Conservation (phyloP, 441 rosid genomes). For the Gossypium lobatum region DNA sequence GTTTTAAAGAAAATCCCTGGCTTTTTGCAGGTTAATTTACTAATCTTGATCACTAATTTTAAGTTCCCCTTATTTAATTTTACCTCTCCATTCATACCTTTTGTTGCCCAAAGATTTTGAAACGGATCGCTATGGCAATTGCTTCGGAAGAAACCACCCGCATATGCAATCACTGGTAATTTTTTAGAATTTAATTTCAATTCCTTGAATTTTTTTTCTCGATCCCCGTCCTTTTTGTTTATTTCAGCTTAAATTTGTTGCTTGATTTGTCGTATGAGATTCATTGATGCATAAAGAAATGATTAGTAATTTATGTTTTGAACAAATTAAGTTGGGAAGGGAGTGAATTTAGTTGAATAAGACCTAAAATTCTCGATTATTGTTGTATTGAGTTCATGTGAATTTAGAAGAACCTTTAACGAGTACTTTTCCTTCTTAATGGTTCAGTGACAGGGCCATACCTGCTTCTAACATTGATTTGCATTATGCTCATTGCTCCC, state of each 20-base stretch:
- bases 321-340: no score
- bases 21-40: conserved; percentile 2
- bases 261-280: not conserved
- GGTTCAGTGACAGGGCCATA: conserved; percentile 73
- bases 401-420: not conserved
- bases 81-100: not conserved
- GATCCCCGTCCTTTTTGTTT: not conserved
- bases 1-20: not conserved
- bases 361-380: not conserved
- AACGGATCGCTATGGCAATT: conserved; percentile 44
- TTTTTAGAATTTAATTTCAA: not conserved
- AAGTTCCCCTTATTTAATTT: not conserved
- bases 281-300: not conserved
- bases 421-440: conserved; percentile 2
- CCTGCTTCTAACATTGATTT: conserved; percentile 75
- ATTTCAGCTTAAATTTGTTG: not conserved
- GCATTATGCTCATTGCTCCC: conserved; percentile 88
- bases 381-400: not conserved
- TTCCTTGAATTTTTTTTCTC: not conserved
- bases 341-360: not conserved
- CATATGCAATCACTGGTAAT: conserved; percentile 73
- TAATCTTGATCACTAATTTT: not conserved
- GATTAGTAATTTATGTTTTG: not conserved
- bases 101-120: conserved; percentile 6
- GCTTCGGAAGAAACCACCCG: conserved; percentile 53